Evolutionary conservation across 768 basidiomycete species (phyloP).

Genomic region (Suillus brevipes): DNA sequence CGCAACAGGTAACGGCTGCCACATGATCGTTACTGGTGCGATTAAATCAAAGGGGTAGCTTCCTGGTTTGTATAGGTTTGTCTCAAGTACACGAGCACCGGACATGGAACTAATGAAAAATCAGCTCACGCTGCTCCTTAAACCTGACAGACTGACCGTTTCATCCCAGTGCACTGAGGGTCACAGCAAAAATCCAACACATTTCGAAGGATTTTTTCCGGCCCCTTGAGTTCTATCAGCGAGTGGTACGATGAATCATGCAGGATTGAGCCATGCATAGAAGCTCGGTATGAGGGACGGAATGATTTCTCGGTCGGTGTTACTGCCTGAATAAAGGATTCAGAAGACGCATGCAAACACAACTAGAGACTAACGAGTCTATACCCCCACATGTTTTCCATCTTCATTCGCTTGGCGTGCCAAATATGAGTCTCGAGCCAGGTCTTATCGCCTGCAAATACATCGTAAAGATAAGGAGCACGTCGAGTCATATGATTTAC

Average conservation of each 20-base stretch:
- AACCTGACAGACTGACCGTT: conserved; percentile 44
- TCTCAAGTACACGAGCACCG: conserved; percentile 68
- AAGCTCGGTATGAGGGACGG: conserved; percentile 88
- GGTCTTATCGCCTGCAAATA: conserved; percentile 65
- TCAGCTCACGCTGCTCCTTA: not conserved
- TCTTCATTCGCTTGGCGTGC: conserved; percentile 96
- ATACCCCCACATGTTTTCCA: conserved; percentile 92
- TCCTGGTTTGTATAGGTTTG: conserved; percentile 61
- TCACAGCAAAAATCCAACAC: conserved; percentile 62
- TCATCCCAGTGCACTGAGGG: conserved; percentile 62
- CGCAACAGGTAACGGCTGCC: conserved; percentile 48
- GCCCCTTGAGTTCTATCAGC: conserved; percentile 71
- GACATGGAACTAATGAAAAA: conserved; percentile 49
- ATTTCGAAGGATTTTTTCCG: conserved; percentile 50
- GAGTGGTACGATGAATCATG: conserved; percentile 90
- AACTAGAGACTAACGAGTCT: conserved; percentile 58
- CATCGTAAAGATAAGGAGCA: not conserved
- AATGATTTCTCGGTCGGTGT: conserved; percentile 91
- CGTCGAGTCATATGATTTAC: conserved; percentile 12
- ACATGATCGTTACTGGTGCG: conserved; percentile 71
- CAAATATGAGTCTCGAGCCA: conserved; percentile 98
- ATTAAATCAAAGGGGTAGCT: conserved; percentile 72
- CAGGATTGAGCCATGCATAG: conserved; percentile 79
- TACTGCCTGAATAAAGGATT: conserved; percentile 52
- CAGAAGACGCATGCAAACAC: not conserved